phyloP scores from a whole-genome alignment of 257 asterid genomes.

The Thymus mandschuricus region DNA sequence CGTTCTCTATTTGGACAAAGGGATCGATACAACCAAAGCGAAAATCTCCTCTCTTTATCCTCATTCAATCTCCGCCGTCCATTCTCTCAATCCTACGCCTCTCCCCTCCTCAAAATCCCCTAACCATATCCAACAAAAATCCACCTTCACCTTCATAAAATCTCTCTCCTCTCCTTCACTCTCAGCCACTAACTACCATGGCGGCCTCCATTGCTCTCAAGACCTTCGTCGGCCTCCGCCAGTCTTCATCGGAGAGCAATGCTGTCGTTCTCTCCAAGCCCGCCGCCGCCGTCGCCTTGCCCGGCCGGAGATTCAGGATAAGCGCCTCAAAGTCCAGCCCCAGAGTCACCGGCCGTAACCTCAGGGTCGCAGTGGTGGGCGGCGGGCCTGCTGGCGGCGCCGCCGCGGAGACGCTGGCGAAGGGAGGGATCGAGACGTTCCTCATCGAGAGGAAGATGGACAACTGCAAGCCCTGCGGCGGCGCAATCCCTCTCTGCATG shows the following conservation, averaged over 20 bases:
- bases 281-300: conserved; percentile 4
- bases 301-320: conserved; percentile 45
- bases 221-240: conserved; percentile 91
- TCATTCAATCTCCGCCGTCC: conserved; percentile 53
- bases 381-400: conserved; percentile 96
- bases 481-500: conserved; percentile 95
- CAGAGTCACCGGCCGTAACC: conserved; percentile 80
- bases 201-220: conserved; percentile 84
- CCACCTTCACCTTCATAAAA: conserved; percentile 32
- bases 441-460: conserved; percentile 85
- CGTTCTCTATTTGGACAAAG: background rate
- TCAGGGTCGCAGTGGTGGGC: conserved; percentile 85
- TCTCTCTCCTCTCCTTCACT: conserved; percentile 16
- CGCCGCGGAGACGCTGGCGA: conserved; percentile 86
- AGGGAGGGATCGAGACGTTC: conserved; percentile 83
- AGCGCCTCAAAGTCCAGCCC: conserved; percentile 79
- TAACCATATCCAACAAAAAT: conserved; percentile 69
- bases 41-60: conserved; percentile 58
- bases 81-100: conserved; percentile 51
- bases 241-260: conserved; percentile 53
- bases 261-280: conserved; percentile 36
- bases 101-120: conserved; percentile 42
- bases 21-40: conserved; percentile 31
- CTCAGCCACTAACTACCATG: conserved; percentile 44
- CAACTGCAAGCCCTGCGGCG: conserved; percentile 97